phyloP scores from a whole-genome alignment of 2,329 filamentous ascomycete species.

The Ramichloridium luteum region DNA sequence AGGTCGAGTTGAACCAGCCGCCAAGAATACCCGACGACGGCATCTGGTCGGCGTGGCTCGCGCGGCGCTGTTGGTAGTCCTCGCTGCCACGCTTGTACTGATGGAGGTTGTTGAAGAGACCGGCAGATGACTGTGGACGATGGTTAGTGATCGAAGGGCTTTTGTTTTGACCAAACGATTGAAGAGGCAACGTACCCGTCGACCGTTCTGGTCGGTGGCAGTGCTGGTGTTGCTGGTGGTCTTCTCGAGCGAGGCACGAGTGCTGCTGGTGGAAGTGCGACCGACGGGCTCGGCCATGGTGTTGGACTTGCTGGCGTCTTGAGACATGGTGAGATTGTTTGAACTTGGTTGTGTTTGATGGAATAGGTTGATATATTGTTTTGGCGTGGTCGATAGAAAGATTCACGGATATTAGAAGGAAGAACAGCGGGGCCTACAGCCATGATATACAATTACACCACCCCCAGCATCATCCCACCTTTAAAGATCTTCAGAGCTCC shows the following conservation, averaged over 20 bases:
- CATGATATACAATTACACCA: too few relatives aligned
- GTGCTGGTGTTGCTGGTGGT: neutral
- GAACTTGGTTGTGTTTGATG: too few relatives aligned
- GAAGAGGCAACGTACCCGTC: too few relatives aligned
- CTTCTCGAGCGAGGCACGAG: neutral
- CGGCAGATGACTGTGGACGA: neutral
- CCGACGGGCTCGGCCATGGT: neutral
- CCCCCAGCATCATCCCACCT: too few relatives aligned
- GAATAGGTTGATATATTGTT: too few relatives aligned
- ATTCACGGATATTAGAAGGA: too few relatives aligned
- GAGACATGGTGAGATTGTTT: slow-evolving; percentile 1
- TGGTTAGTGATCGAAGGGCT: too few relatives aligned
- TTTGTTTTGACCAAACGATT: too few relatives aligned
- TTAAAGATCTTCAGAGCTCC: too few relatives aligned
- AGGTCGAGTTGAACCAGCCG: slow-evolving; percentile 1
- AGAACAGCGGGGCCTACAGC: too few relatives aligned
- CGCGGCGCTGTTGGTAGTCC: neutral
- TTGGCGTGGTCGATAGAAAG: too few relatives aligned
- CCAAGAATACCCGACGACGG: neutral
- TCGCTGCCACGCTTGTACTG: neutral
- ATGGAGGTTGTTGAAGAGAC: neutral
- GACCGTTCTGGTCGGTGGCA: too few relatives aligned
- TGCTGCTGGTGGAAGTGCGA: neutral
- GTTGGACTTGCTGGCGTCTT: neutral
- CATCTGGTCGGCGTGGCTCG: neutral